These are phyloP conservation scores for Neonectria ditissima DNA, from an alignment of 2,329 filamentous ascomycete species.

Conservation along the genomic window DNA sequence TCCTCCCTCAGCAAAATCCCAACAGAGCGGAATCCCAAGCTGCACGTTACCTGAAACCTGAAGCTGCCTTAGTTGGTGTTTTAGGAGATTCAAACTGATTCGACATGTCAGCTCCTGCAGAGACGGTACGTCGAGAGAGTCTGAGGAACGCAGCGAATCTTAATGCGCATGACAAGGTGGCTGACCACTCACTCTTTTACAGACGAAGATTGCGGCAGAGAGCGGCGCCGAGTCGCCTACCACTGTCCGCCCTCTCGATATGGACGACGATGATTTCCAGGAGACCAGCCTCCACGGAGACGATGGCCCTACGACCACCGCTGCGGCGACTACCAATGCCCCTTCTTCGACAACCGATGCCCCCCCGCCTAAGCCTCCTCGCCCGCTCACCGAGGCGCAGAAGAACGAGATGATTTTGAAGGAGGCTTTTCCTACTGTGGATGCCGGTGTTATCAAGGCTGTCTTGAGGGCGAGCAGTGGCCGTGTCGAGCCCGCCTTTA, in stretches of 20 bases:
- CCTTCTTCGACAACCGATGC: slow-evolving; percentile 52
- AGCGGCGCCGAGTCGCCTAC: slow-evolving; percentile 72
- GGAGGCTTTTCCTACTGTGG: slow-evolving; percentile 92
- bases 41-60: slow-evolving; percentile 1
- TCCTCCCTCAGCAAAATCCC: slow-evolving; percentile 19
- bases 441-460: slow-evolving; percentile 84
- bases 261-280: slow-evolving; percentile 78
- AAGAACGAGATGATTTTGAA: slow-evolving; percentile 89
- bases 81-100: slow-evolving; percentile 10
- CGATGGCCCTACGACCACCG: slow-evolving; percentile 50
- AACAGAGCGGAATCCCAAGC: slow-evolving; percentile 10
- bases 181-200: slow-evolving; percentile 39
- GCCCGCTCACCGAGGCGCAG: slow-evolving; percentile 83
- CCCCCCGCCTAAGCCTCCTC: slow-evolving; percentile 84
- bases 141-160: slow-evolving; percentile 9
- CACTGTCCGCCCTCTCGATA: slow-evolving; percentile 72
- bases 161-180: slow-evolving; percentile 27
- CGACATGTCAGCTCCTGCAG: slow-evolving; percentile 57
- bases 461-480: slow-evolving; percentile 88
- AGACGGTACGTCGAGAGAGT: slow-evolving; percentile 56
- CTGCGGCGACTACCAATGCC: slow-evolving; percentile 42
- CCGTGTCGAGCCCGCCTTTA: slow-evolving; percentile 92
- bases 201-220: slow-evolving; percentile 59
- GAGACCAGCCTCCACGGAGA: slow-evolving; percentile 65
- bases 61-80: slow-evolving; percentile 21